phyloP scores from a whole-genome alignment of 2,329 filamentous ascomycete genomes.

The Colletotrichum orbiculare region DNA sequence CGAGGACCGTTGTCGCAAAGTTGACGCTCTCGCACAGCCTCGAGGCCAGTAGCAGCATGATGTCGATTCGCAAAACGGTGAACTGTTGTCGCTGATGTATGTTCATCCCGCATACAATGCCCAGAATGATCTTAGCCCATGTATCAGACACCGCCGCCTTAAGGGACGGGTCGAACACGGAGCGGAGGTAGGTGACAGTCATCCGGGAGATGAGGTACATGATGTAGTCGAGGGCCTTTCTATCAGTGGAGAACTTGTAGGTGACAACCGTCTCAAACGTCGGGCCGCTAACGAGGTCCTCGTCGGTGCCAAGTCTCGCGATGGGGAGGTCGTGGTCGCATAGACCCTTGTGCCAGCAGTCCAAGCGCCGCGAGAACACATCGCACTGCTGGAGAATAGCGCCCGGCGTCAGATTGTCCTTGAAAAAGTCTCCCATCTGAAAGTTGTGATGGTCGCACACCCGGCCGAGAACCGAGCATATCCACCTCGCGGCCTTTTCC shows the following conservation, averaged over 20 bases:
- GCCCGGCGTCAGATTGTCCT: constrained; percentile 3
- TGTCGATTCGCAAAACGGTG: constrained; percentile 19
- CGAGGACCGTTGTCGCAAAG: constrained; percentile 22
- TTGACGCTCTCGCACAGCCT: constrained; percentile 14
- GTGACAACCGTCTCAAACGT: constrained; percentile 21
- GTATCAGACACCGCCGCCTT: constrained; percentile 9
- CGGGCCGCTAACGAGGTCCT: constrained; percentile 11
- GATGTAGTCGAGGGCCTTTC: constrained; percentile 18
- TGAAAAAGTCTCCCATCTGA: constrained; percentile 13
- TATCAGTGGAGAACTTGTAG: constrained; percentile 10
- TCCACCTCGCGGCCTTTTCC: constrained; percentile 24
- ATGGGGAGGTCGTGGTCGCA: constrained; percentile 23
- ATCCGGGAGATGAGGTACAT: constrained; percentile 22
- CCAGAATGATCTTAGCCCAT: constrained; percentile 13
- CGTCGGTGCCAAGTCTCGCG: constrained; percentile 6
- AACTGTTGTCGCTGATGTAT: constrained; percentile 17
- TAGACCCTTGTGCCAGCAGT: constrained; percentile 16
- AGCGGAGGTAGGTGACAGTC: constrained; percentile 19
- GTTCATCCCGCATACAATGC: constrained; percentile 27
- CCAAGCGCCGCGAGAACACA: constrained; percentile 3
- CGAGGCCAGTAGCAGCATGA: constrained; percentile 3
- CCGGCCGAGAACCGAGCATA: constrained; percentile 10
- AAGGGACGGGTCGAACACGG: constrained; percentile 12
- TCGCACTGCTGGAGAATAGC: constrained; percentile 18
- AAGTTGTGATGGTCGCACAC: constrained; percentile 19